Evolutionary conservation across 2,329 filamentous ascomycete genomes (phyloP).

Genomic region (Tolypocladium tundrense): DNA sequence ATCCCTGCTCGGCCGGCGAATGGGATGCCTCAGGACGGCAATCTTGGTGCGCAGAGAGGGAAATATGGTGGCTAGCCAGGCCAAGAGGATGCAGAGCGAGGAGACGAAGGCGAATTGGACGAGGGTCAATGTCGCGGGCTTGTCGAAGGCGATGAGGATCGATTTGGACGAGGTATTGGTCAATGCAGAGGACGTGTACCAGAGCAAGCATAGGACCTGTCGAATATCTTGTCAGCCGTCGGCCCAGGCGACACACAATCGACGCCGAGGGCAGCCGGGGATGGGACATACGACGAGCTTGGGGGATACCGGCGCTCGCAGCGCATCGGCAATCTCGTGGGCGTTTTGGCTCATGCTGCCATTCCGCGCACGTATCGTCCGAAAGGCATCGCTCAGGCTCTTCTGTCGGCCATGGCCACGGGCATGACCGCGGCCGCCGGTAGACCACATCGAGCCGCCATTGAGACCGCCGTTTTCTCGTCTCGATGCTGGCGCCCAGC

Average conservation of each 20-base stretch:
- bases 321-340: slow-evolving; percentile 82
- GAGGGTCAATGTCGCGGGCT: slow-evolving; percentile 82
- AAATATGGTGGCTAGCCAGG: slow-evolving; percentile 64
- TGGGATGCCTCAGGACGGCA: slow-evolving; percentile 73
- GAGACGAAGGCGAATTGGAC: slow-evolving; percentile 92
- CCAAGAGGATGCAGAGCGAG: slow-evolving; percentile 71
- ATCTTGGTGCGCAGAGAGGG: slow-evolving; percentile 60
- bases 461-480: slow-evolving; percentile 7
- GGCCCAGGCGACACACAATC: background rate
- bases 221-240: background rate
- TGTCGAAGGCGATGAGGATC: slow-evolving; percentile 83
- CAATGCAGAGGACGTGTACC: slow-evolving; percentile 91
- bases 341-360: slow-evolving; percentile 88
- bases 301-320: slow-evolving; percentile 82
- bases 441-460: slow-evolving; percentile 10
- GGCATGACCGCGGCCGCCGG: slow-evolving; percentile 41
- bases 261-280: background rate
- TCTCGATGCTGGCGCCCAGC: slow-evolving; percentile 16
- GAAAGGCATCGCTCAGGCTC: slow-evolving; percentile 82
- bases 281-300: slow-evolving; percentile 62
- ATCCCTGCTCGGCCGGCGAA: slow-evolving; percentile 69
- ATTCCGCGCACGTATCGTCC: slow-evolving; percentile 67
- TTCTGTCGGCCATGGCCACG: slow-evolving; percentile 62
- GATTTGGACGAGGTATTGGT: slow-evolving; percentile 98
- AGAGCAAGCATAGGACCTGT: slow-evolving; percentile 75